phyloP scores from a whole-genome alignment of 2,329 filamentous ascomycete genomes.

The Emmonsiellopsis sp. region DNA sequence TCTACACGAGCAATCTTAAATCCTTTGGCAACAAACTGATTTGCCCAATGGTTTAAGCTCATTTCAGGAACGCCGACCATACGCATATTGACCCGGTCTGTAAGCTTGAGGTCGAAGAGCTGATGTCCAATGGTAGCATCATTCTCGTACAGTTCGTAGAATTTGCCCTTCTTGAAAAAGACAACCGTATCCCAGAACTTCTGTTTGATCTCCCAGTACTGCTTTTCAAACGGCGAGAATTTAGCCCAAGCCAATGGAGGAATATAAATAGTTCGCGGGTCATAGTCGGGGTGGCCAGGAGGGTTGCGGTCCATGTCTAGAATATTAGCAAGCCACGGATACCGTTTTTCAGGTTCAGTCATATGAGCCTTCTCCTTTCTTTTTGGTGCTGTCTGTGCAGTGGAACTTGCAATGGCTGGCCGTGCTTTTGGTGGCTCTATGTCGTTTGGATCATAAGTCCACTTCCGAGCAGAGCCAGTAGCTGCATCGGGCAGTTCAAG shows the following conservation, averaged over 20 bases:
- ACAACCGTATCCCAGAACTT: slow-evolving; percentile 97
- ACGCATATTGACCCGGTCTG: slow-evolving; percentile 96
- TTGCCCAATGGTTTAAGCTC: slow-evolving; percentile 93
- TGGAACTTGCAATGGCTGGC: slow-evolving; percentile 20
- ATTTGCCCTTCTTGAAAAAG: slow-evolving; percentile 99
- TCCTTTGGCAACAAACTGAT: slow-evolving; percentile 95
- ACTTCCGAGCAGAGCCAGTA: slow-evolving; percentile 69
- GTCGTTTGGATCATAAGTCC: slow-evolving; percentile 62
- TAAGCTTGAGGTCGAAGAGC: slow-evolving; percentile 93
- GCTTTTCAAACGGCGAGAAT: slow-evolving; percentile 92
- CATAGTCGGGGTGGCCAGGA: slow-evolving; percentile 74
- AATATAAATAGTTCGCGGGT: slow-evolving; percentile 83
- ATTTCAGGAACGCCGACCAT: slow-evolving; percentile 98
- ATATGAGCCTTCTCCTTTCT: slow-evolving; percentile 61
- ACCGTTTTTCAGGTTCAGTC: slow-evolving; percentile 74
- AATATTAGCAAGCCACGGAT: slow-evolving; percentile 81
- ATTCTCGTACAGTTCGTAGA: slow-evolving; percentile 97
- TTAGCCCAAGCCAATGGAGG: slow-evolving; percentile 68
- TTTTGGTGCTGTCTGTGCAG: slow-evolving; percentile 18
- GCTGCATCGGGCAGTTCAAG: slow-evolving; percentile 45
- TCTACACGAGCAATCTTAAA: slow-evolving; percentile 96
- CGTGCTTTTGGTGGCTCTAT: slow-evolving; percentile 42
- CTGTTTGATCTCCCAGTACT: slow-evolving; percentile 99
- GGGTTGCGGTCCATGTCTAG: slow-evolving; percentile 75
- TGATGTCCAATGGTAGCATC: slow-evolving; percentile 95